Conservation (phyloP, 139 green algal species). For the Chlamydomonas schloesseri region DNA sequence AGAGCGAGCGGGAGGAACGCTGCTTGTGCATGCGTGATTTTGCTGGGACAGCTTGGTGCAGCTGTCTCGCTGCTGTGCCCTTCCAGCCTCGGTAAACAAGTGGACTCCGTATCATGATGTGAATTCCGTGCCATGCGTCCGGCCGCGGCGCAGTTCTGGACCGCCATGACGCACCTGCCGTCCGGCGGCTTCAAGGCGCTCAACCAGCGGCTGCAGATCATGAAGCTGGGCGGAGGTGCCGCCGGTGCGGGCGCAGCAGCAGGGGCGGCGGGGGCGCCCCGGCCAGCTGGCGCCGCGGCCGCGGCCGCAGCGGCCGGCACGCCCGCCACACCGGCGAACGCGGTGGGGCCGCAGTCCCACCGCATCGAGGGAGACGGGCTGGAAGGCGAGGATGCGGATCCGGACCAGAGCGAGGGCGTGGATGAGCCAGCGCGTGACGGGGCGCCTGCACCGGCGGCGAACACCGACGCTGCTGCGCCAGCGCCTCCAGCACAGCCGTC, state of each 20-base stretch:
- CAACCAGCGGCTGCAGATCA: constrained; percentile 40
- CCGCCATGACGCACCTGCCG: constrained; percentile 41
- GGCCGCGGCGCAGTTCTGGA: constrained; percentile 51
- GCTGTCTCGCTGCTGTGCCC: too few species aligned
- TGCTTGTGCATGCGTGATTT: too few species aligned
- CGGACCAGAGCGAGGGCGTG: background rate
- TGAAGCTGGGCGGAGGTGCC: constrained; percentile 7
- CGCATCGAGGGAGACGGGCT: background rate
- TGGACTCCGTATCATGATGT: too few species aligned
- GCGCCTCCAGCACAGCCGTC: background rate
- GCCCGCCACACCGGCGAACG: background rate
- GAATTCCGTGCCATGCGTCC: too few species aligned
- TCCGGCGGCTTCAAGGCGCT: constrained; percentile 37
- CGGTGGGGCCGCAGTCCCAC: constrained; percentile 1
- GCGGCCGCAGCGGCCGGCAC: background rate
- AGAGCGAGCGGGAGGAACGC: too few species aligned
- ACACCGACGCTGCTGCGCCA: background rate
- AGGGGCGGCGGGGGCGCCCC: background rate
- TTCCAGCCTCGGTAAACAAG: too few species aligned
- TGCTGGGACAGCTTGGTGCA: too few species aligned
- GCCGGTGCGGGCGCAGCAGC: background rate
- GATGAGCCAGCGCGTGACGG: background rate
- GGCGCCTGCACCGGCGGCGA: background rate
- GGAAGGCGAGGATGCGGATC: background rate
- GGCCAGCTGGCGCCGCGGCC: background rate